phyloP scores from a whole-genome alignment of 2,329 filamentous ascomycete genomes.

The Thielaviopsis musarum region DNA sequence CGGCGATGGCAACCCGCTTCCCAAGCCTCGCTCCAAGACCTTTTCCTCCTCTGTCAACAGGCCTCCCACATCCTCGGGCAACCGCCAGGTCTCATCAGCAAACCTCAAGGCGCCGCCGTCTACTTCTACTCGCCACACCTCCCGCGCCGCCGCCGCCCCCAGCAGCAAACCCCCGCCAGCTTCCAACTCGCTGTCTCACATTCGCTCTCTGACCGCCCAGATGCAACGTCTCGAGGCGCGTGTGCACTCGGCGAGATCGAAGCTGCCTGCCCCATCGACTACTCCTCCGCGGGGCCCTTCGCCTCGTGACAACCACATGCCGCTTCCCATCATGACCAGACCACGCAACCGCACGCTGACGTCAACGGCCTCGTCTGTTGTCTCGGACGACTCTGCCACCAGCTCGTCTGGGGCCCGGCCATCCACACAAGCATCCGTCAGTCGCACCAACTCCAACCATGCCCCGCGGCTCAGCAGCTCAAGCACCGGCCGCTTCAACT shows the following conservation, averaged over 20 bases:
- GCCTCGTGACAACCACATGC: constrained; percentile 41
- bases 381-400: constrained; percentile 32
- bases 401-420: constrained; percentile 23
- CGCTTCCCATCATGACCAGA: constrained; percentile 45
- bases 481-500: constrained; percentile 45
- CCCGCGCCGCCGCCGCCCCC: constrained; percentile 30
- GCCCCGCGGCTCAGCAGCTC: constrained; percentile 43
- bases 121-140: constrained; percentile 24
- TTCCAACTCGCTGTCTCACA: constrained; percentile 69
- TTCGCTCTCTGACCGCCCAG: constrained; percentile 83
- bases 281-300: constrained; percentile 61
- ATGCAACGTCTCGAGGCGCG: constrained; percentile 93
- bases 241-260: constrained; percentile 80
- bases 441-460: constrained; percentile 27
- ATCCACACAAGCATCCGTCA: constrained; percentile 12
- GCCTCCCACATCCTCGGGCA: constrained; percentile 17
- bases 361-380: constrained; percentile 29
- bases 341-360: constrained; percentile 52
- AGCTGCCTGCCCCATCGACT: constrained; percentile 63
- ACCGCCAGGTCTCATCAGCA: constrained; percentile 5
- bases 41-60: constrained; percentile 21
- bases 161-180: constrained; percentile 37
- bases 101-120: constrained; percentile 8
- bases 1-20: constrained; percentile 32
- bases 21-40: constrained; percentile 36